These are phyloP conservation scores for Fraxinus baroniana DNA, from an alignment of 305 asterid species.

Conservation along the genomic window DNA sequence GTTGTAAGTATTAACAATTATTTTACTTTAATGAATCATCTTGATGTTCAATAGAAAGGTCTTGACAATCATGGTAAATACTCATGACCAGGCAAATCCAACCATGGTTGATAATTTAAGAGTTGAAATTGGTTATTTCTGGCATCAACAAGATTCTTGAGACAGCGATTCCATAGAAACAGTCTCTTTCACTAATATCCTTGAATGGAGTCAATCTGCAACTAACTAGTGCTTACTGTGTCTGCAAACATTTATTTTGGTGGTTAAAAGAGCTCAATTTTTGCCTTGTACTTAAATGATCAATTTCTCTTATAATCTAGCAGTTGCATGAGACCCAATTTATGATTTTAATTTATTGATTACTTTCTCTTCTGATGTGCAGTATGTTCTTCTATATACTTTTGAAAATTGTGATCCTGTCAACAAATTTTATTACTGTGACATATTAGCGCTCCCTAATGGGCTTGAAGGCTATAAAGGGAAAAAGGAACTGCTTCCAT, in stretches of 20 bases:
- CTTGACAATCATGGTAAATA: conserved; percentile 2
- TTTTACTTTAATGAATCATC: conserved; percentile 1
- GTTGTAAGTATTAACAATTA: neutral
- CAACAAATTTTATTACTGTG: conserved; percentile 86
- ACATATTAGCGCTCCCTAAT: conserved; percentile 55
- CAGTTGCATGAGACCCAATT: neutral
- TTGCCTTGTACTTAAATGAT: neutral
- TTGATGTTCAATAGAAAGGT: conserved; percentile 4
- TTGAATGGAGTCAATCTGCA: conserved; percentile 4
- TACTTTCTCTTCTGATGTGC: conserved; percentile 35
- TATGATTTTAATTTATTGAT: neutral
- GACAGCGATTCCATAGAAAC: conserved; percentile 3
- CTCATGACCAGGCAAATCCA: neutral
- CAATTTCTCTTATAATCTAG: neutral
- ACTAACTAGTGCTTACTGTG: conserved; percentile 8
- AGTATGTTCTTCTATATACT: conserved; percentile 74
- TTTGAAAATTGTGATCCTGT: conserved; percentile 78
- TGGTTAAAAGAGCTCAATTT: neutral
- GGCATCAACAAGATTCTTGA: neutral
- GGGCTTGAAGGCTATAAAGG: conserved; percentile 75
- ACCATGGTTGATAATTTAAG: conserved; percentile 2
- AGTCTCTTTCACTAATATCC: conserved; percentile 10
- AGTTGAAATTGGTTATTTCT: conserved; percentile 3
- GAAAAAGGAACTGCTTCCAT: conserved; percentile 59
- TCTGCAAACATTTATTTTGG: neutral